Evolutionary conservation across 352 stramenopile species (phyloP), one percentile per base, ranked within the genome.

Genomic region (Phytopythium mirpurense): DNA sequence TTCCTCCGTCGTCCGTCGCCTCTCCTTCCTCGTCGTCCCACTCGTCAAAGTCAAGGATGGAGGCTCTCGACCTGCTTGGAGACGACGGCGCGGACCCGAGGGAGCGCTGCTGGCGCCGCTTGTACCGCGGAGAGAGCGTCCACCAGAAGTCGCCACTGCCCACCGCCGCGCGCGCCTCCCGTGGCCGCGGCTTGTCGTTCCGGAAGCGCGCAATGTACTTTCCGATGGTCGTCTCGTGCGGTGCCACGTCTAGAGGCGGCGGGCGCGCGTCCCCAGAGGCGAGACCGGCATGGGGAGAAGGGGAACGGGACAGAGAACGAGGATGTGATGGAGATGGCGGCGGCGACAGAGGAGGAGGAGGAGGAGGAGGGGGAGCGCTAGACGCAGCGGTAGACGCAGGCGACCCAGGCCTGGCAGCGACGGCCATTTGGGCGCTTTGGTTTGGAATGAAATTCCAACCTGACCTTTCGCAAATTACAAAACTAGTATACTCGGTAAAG

Each of bases 201-300:
- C 78, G 78, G 62, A 88, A 88, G 35, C 78, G 72, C 24, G 72
- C 73, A 14, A 88, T 88, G 67, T 88, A 88, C 45, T 67, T 78
- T 50, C 70, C 71, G 64, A 88, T 88, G 7, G 78, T 88, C 35
- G 47, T 55, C 40, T 65, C 42, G 5, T 53, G 40, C 24, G 48
- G 29, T 27, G 53, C 32, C 16, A 48, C 49, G 23, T 43, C 55
- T 23, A 56, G 54, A 15, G 32, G 21, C 23, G 57, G 45, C 34
- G 60, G 60, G 8, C 56, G 48, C 12, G 51, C 49, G 8, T 34
- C 56, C 10, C 51, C 48, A 16, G 43, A 26, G 24, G 26, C 40
- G 27, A 5, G 18, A 3, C 18, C 4, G 16, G 26, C 24, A 19
- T 11, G 10, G 1, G 3, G 9, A 31, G 43, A 34, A 23, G n/a